Conservation (phyloP, 345 rosid species). For the Crucihimalaya himalaica region DNA sequence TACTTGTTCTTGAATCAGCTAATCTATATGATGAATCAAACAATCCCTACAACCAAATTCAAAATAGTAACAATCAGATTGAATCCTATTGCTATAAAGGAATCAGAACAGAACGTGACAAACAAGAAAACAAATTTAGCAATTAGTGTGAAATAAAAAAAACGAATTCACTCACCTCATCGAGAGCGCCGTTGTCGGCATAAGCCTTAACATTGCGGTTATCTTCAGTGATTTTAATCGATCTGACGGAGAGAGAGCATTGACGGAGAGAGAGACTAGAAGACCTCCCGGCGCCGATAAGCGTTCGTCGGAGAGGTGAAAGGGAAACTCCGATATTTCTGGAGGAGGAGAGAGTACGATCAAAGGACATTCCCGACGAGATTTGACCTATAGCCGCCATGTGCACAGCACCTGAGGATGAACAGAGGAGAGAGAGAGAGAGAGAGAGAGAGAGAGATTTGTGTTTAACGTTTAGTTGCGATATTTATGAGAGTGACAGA, state of each 20-base stretch:
- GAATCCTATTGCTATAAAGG: not conserved
- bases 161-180: slow-evolving; percentile 45
- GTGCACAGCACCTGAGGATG: slow-evolving; percentile 28
- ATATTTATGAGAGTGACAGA: slow-evolving; percentile 11
- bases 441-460: not conserved
- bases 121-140: not conserved
- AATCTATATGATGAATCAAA: slow-evolving; percentile 34
- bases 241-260: slow-evolving; percentile 44
- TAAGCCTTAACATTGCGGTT: slow-evolving; percentile 23
- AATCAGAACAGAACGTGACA: slow-evolving; percentile 21
- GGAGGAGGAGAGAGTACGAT: slow-evolving; percentile 48
- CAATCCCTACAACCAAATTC: slow-evolving; percentile 45
- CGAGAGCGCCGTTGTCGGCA: slow-evolving; percentile 48
- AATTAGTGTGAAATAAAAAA: not conserved
- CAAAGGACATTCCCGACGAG: slow-evolving; percentile 35
- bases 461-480: slow-evolving; percentile 1
- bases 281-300: slow-evolving; percentile 22
- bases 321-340: slow-evolving; percentile 35
- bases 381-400: slow-evolving; percentile 44
- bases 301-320: slow-evolving; percentile 20
- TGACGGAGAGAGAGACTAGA: slow-evolving; percentile 26
- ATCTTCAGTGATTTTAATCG: slow-evolving; percentile 40
- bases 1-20: slow-evolving; percentile 39
- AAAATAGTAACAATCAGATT: not conserved
- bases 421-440: slow-evolving; percentile 23